Percentiles rank a stretch among this genome's conserved stretches.
Conservation (phyloP, 1,139 yeast species). For the Scheffersomyces lignicola region DNA sequence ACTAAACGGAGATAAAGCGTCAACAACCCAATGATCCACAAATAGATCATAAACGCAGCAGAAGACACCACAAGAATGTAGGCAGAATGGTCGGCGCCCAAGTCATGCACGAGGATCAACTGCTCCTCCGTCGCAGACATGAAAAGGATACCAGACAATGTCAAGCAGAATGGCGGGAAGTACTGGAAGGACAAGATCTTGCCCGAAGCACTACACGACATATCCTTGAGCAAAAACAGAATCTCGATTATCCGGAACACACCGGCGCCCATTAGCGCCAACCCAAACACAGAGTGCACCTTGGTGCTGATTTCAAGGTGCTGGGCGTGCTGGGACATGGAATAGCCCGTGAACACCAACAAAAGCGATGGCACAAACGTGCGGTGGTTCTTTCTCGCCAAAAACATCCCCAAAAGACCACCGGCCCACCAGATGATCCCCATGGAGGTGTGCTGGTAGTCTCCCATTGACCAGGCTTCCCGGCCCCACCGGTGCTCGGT, state of each 20-base stretch:
- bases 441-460: slow-evolving; percentile 92
- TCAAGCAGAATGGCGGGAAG: slow-evolving; percentile 75
- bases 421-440: slow-evolving; percentile 97
- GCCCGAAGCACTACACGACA: slow-evolving; percentile 46
- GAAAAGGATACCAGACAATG: slow-evolving; percentile 76
- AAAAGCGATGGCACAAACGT: slow-evolving; percentile 79
- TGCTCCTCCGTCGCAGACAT: slow-evolving; percentile 96
- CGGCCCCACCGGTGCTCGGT: slow-evolving; percentile 95
- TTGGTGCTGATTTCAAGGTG: slow-evolving; percentile 72
- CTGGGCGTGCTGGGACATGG: slow-evolving; percentile 90
- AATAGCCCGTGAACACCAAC: slow-evolving; percentile 85
- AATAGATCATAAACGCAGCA: slow-evolving; percentile 69
- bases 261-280: slow-evolving; percentile 79
- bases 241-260: slow-evolving; percentile 72
- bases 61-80: slow-evolving; percentile 73
- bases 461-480: slow-evolving; percentile 87
- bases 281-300: slow-evolving; percentile 84
- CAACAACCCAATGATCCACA: slow-evolving; percentile 62
- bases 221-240: slow-evolving; percentile 62
- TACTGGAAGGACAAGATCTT: slow-evolving; percentile 73
- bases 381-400: slow-evolving; percentile 60
- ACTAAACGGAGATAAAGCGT: slow-evolving; percentile 57
- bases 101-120: slow-evolving; percentile 61
- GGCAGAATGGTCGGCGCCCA: slow-evolving; percentile 83
- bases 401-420: slow-evolving; percentile 78